Base-by-base conservation (phyloP, 352 stramenopile genomes). In the Pythium dissimile region DNA sequence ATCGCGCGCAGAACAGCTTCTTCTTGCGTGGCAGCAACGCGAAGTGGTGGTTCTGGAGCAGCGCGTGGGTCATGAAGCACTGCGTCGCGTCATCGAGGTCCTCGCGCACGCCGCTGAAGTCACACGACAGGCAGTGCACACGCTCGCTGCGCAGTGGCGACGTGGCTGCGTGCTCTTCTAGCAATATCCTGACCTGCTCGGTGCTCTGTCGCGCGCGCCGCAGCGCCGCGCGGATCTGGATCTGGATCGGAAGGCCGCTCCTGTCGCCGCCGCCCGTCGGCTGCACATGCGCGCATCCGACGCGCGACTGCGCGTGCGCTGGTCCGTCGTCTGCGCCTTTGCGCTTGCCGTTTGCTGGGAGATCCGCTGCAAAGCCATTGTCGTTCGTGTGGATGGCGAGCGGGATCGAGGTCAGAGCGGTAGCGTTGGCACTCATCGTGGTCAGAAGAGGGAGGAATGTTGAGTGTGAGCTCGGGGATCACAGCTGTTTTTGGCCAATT, bases 51-150 rank as follows among this genome's bases (percentile, higher is more conserved):
- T 82, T 76, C n/a, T 72, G 45, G 5, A 83, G 52, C 24, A 91
- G 83, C 35, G 78, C 58, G 30, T 91, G 81, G 10, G 64, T 73
- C 76, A 88, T 84, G 59, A 89, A 89, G 67, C 72, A 80, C 63
- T 54, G 61, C 46, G 24, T 67, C 32, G 41, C 66, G 38, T 50
- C 66, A 30, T 61, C 53, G 11, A 49, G 55, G 9, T 57, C 30
- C 42, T 88, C 76, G 24, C 76, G 67, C 21, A 53, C 13, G 23
- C 77, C 76, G 35, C 37, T 51, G 46, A 85, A 88, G 10, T 67
- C 46, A 52, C 77, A 90, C 32, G 67, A 74, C 7, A 90, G 56
- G 47, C 80, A 90, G 16, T 50, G 62, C 49, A 72, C 80, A 28
- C 61, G 16, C 31, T 87, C 77, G 1, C 27, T 11, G 12, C 43